Percentiles rank a stretch among this genome's conserved stretches.
phyloP scores from a whole-genome alignment of 768 basidiomycete species.

The Chalciporus sphaerocephalus region DNA sequence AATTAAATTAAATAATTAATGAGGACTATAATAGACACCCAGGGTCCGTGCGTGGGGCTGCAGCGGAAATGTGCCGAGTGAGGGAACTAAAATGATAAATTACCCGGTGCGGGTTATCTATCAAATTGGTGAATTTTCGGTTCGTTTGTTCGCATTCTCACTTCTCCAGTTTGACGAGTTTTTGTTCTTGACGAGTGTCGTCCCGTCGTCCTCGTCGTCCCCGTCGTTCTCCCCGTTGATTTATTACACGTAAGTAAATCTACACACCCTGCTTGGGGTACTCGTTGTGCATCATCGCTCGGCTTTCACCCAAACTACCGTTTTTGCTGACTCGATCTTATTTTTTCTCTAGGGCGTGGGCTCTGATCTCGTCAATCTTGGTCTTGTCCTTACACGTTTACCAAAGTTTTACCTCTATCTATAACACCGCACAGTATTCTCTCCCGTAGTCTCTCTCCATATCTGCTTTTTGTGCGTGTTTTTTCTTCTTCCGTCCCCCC shows the following conservation, averaged over 20 bases:
- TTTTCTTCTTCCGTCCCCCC: conserved; percentile 28
- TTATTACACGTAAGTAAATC: conserved; percentile 24
- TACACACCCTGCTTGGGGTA: neutral
- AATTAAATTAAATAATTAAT: neutral
- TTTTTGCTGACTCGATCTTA: conserved; percentile 3
- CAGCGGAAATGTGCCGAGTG: conserved; percentile 12
- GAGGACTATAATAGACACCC: conserved; percentile 8
- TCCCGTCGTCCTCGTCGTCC: conserved; percentile 14
- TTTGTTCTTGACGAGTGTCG: conserved; percentile 18
- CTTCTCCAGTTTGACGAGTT: conserved; percentile 19
- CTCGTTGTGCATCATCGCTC: neutral
- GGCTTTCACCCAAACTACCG: neutral
- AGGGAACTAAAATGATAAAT: conserved; percentile 16
- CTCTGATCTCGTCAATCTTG: conserved; percentile 33
- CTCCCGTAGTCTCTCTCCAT: conserved; percentile 20
- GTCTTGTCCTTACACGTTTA: conserved; percentile 33
- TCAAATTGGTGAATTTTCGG: conserved; percentile 13
- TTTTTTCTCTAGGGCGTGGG: conserved; percentile 19
- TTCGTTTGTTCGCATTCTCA: conserved; percentile 19
- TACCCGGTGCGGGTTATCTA: conserved; percentile 6
- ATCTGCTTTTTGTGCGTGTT: conserved; percentile 40
- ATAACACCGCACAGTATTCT: conserved; percentile 38
- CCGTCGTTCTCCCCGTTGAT: conserved; percentile 13
- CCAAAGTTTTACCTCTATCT: conserved; percentile 35
- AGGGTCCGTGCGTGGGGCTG: conserved; percentile 33